Percentiles rank a stretch among this genome's conserved stretches.
Conservation (phyloP, 2,329 filamentous ascomycete species). For the Arthrobotrys entomopaga region DNA sequence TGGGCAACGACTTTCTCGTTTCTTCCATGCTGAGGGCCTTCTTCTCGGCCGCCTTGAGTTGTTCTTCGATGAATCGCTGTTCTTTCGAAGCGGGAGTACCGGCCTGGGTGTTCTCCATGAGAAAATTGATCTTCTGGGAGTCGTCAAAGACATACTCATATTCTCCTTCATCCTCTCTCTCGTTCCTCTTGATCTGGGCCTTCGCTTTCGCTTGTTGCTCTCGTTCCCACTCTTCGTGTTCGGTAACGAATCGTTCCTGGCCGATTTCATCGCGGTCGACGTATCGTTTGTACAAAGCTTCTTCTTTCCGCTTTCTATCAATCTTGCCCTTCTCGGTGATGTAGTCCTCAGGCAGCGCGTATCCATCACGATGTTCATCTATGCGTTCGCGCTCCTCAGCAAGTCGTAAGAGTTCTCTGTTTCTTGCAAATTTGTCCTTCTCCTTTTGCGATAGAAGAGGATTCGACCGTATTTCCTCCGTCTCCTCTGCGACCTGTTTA, state of each 20-base stretch:
- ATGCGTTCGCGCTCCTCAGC: constrained; percentile 87
- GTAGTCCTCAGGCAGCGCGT: constrained; percentile 92
- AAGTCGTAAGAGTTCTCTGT: constrained; percentile 80
- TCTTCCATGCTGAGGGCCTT: constrained; percentile 90
- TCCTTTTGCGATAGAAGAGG: constrained; percentile 79
- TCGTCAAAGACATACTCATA: constrained; percentile 96
- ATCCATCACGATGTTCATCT: constrained; percentile 91
- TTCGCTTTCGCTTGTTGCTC: constrained; percentile 90
- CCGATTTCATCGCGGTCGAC: constrained; percentile 87
- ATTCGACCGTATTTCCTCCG: constrained; percentile 80
- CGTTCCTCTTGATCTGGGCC: constrained; percentile 70
- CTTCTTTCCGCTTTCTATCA: constrained; percentile 84
- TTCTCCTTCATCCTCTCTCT: constrained; percentile 79
- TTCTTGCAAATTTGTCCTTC: constrained; percentile 87
- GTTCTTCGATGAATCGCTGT: constrained; percentile 79
- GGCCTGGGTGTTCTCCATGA: constrained; percentile 79
- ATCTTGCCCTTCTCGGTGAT: constrained; percentile 93
- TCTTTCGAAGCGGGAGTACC: constrained; percentile 77
- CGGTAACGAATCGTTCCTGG: constrained; percentile 87
- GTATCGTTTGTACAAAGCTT: constrained; percentile 88
- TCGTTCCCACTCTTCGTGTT: constrained; percentile 94
- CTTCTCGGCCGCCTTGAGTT: constrained; percentile 87
- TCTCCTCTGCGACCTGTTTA: constrained; percentile 89
- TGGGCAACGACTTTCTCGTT: constrained; percentile 86
- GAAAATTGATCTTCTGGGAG: constrained; percentile 85